Evolutionary conservation across 805 yeast genomes (phyloP).

Genomic region (Yarrowia bubula): DNA sequence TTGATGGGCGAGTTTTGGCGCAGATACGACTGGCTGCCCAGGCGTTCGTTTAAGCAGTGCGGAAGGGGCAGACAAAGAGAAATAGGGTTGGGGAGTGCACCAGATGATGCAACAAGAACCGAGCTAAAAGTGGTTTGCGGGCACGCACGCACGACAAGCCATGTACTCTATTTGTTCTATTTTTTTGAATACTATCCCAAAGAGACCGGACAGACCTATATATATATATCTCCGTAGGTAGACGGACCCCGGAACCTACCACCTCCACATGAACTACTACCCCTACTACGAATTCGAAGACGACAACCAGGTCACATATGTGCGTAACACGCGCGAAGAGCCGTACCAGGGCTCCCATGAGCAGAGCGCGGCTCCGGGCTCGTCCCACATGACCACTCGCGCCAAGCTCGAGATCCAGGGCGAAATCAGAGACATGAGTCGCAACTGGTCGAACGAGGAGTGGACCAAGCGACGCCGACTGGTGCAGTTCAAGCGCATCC

Average conservation of each 20-base stretch:
- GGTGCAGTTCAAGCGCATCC: slow-evolving; percentile 47
- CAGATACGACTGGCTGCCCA: slow-evolving; percentile 26
- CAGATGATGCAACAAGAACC: slow-evolving; percentile 8
- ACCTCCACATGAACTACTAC: slow-evolving; percentile 2
- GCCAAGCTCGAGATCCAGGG: slow-evolving; percentile 38
- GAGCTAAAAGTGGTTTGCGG: slow-evolving; percentile 19
- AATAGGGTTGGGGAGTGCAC: neutral
- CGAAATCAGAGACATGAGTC: slow-evolving; percentile 42
- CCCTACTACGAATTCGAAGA: slow-evolving; percentile 23
- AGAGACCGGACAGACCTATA: neutral
- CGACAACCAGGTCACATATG: slow-evolving; percentile 24
- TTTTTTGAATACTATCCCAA: slow-evolving; percentile 3
- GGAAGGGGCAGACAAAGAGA: slow-evolving; percentile 19
- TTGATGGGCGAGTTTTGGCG: slow-evolving; percentile 16
- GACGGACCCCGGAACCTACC: neutral
- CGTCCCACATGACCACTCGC: slow-evolving; percentile 27
- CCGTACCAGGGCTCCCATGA: slow-evolving; percentile 22
- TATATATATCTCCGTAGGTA: neutral
- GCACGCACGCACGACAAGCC: slow-evolving; percentile 23
- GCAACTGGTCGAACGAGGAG: slow-evolving; percentile 51
- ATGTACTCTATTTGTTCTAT: neutral
- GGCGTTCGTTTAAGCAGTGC: slow-evolving; percentile 25
- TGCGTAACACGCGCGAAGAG: slow-evolving; percentile 24
- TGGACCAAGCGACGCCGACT: slow-evolving; percentile 46
- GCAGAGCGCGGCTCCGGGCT: neutral